phyloP scores from a whole-genome alignment of 2,329 filamentous ascomycete species.

The Metarhizium sp. region DNA sequence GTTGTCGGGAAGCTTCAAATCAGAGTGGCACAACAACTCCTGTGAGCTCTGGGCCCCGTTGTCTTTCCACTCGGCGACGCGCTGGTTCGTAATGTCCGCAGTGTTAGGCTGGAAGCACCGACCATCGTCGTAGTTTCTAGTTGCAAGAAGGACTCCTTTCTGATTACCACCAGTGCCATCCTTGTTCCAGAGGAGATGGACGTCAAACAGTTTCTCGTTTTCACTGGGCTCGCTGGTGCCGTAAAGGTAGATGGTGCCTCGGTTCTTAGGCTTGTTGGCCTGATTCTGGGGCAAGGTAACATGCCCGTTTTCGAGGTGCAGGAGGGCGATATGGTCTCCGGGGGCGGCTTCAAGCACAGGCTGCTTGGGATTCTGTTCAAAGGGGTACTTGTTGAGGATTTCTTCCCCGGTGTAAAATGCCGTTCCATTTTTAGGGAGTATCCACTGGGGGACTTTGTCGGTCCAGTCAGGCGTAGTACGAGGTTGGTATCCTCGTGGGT shows the following conservation, averaged over 20 bases:
- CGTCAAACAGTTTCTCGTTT: conserved; percentile 44
- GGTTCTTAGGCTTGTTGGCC: conserved; percentile 50
- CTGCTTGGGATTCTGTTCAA: conserved; percentile 35
- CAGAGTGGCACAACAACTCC: conserved; percentile 71
- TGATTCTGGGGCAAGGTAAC: conserved; percentile 51
- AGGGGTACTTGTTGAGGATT: conserved; percentile 34
- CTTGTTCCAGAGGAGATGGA: conserved; percentile 69
- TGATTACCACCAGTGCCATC: conserved; percentile 74
- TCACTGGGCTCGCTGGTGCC: conserved; percentile 52
- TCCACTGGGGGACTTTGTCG: conserved; percentile 50
- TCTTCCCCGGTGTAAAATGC: conserved; percentile 52
- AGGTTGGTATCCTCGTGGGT: conserved; percentile 59
- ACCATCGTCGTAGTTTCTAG: conserved; percentile 79
- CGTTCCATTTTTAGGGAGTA: conserved; percentile 53
- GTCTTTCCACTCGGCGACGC: conserved; percentile 46
- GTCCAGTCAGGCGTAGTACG: conserved; percentile 45
- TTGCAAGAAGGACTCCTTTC: conserved; percentile 65
- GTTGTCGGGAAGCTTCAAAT: conserved; percentile 64
- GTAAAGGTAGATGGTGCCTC: conserved; percentile 68
- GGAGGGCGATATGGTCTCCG: conserved; percentile 56
- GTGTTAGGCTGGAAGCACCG: conserved; percentile 75
- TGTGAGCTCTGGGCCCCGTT: conserved; percentile 42
- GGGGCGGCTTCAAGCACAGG: conserved; percentile 51
- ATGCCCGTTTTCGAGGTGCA: conserved; percentile 70
- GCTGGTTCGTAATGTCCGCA: conserved; percentile 46